Conservation (phyloP, 2,329 filamentous ascomycete genomes). For the Acrocalymma vagum region DNA sequence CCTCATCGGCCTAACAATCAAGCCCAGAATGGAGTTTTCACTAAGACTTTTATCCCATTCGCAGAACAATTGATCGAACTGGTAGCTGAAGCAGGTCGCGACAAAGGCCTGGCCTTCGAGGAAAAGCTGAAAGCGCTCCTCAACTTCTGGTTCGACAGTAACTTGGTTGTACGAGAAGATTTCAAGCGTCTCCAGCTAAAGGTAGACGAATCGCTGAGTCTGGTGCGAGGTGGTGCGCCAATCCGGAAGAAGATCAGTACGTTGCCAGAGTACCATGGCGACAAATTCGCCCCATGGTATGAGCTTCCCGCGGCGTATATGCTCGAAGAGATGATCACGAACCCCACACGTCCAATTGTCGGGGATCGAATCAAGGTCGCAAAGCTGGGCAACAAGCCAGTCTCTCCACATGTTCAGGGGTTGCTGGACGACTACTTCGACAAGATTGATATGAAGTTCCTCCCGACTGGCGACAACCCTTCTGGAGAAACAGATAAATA, state of each 20-base stretch:
- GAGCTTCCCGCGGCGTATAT: slow-evolving; percentile 85
- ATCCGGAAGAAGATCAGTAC: slow-evolving; percentile 68
- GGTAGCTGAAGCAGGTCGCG: slow-evolving; percentile 63
- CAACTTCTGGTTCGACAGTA: slow-evolving; percentile 73
- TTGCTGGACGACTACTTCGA: slow-evolving; percentile 76
- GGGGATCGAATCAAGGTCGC: slow-evolving; percentile 68
- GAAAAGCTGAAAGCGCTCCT: slow-evolving; percentile 68
- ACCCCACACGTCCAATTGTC: slow-evolving; percentile 78
- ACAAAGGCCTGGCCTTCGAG: slow-evolving; percentile 71
- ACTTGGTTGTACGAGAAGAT: slow-evolving; percentile 66
- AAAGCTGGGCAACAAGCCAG: slow-evolving; percentile 72
- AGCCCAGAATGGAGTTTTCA: slow-evolving; percentile 16
- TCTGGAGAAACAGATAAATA: slow-evolving; percentile 54
- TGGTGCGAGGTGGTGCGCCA: slow-evolving; percentile 32
- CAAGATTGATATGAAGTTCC: slow-evolving; percentile 58
- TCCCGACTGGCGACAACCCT: slow-evolving; percentile 55
- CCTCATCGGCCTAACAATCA: slow-evolving; percentile 10
- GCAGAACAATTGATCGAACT: slow-evolving; percentile 69
- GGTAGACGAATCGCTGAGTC: slow-evolving; percentile 55
- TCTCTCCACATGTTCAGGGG: slow-evolving; percentile 73
- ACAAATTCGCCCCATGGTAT: slow-evolving; percentile 76
- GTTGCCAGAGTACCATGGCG: slow-evolving; percentile 80
- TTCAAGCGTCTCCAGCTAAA: slow-evolving; percentile 68
- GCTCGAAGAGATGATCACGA: slow-evolving; percentile 79
- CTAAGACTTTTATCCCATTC: slow-evolving; percentile 68